Conservation (phyloP, 768 basidiomycete species). For the Asterophora parasitica region DNA sequence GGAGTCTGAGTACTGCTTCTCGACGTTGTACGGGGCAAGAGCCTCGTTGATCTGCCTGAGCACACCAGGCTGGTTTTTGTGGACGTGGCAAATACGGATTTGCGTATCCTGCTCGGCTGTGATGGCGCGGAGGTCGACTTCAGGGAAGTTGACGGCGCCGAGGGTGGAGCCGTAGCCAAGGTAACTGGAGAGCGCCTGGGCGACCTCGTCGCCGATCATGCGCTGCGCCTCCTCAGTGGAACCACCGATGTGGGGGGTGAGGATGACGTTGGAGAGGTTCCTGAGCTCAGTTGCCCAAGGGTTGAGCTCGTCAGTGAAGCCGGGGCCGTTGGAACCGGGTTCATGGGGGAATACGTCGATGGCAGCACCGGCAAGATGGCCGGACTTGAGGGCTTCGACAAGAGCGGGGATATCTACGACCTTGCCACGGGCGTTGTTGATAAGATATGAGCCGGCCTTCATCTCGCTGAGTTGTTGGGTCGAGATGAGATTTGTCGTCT, state of each 20-base stretch:
- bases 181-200: slow-evolving; percentile 79
- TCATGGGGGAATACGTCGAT: slow-evolving; percentile 95
- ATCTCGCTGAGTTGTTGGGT: slow-evolving; percentile 73
- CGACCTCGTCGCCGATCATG: slow-evolving; percentile 96
- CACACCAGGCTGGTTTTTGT: slow-evolving; percentile 94
- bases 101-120: slow-evolving; percentile 74
- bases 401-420: slow-evolving; percentile 95
- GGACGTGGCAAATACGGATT: slow-evolving; percentile 91
- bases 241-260: slow-evolving; percentile 98
- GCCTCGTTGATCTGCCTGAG: slow-evolving; percentile 93
- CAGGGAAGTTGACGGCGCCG: slow-evolving; percentile 98
- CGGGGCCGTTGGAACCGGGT: slow-evolving; percentile 85
- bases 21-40: slow-evolving; percentile 93
- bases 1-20: slow-evolving; percentile 99
- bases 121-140: slow-evolving; percentile 93
- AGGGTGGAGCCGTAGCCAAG: slow-evolving; percentile 87
- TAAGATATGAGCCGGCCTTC: slow-evolving; percentile 93
- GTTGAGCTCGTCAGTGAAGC: slow-evolving; percentile 88
- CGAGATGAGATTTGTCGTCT: slow-evolving; percentile 94
- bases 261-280: slow-evolving; percentile 81
- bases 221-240: slow-evolving; percentile 98
- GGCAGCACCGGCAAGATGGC: slow-evolving; percentile 83
- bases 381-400: slow-evolving; percentile 73
- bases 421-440: slow-evolving; percentile 95
- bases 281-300: slow-evolving; percentile 76